Base-by-base conservation (phyloP, 1,284 basidiomycete genomes). In the Papiliotrema flavescens region DNA sequence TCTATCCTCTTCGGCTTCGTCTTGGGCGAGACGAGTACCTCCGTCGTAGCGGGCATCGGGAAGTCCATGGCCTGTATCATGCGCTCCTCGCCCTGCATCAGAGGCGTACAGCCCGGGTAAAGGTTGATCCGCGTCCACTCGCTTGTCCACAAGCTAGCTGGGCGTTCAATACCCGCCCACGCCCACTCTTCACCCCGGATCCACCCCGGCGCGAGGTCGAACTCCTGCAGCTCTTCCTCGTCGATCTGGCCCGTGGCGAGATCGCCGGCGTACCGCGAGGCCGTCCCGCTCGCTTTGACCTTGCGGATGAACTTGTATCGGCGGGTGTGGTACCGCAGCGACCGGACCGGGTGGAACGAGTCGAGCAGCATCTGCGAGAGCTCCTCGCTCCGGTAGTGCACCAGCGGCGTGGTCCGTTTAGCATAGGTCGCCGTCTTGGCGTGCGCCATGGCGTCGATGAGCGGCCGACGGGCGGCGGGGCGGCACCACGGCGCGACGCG, bases 301-400 rank as follows among this genome's bases (percentile, higher is more conserved):
- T 80, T 80, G 24, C 78, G 69, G 23, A 79, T 75, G 59, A 80
- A 80, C 28, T 70, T 73, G 50, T 71, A 66, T 43, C 78, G 72
- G 26, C 79, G 73, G 2, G 63, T 57, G 53, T 76, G 70, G 53
- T 79, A 80, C 37, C 79, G 66, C 59, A 71, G 56, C 28, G 71
- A 75, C 48, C 76, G 66, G 51, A 62, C 45, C 4, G 74, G 75
- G 57, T 80, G 78, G 66, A 76, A 79, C 39, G 71, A 74, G 66
- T 80, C 78, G 17, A 79, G 64, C 26, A 75, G 65, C 79, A 79
- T 80, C 60, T 78, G 73, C n/a, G 71, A 73, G 14, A 80, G 66
- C 61, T 80, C 79, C 56, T 74, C 70, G 58, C 67, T 66, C 22
- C 79, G 68, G 62, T 73, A 78, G 22, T 70, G 61, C 11, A 70